Base-by-base conservation (phyloP, 768 basidiomycete genomes). In the Termitomyces eurrhizus region DNA sequence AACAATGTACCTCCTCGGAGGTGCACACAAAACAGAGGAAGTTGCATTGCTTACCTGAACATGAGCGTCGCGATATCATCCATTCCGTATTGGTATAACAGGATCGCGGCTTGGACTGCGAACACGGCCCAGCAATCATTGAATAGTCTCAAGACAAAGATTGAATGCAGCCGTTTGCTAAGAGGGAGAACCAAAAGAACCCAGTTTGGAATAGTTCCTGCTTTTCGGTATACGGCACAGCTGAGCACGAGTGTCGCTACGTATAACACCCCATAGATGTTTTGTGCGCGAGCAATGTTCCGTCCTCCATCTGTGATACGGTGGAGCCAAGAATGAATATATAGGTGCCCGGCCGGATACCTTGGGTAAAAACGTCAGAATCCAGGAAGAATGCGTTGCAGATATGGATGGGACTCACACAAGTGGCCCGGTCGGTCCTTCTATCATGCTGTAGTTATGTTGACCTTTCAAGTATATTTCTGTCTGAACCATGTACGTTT, bases 91-190 rank as follows among this genome's bases (percentile, higher is more conserved):
- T 86, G 86, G 62, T 87, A 87, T 1, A 87, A 83, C 8, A 90
- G 68, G 24, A 95, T 80, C 2, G 92, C 82, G 0, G 81, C 78
- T 64, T 93, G 83, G 36, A 89, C 77, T 4, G 83, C 78, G 18
- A 91, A 71, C 0, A 87, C 78, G 3, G 89, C 81, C 93, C 93
- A 95, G 69, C 92, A 92, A 70, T 99, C 97, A 69, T 98, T 98
- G 80, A 99, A 99, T 7, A 98, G 77, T 21, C 97, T 83, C 56
- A 99, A 77, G 13, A 90, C 85, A 71, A 88, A 98, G 57, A 98
- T 92, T 13, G 96, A 98, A 69, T 98, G 96, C 4, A 96, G 78
- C 56, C 97, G 82, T 74, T 98, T 98, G 82, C 93, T 95, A 46
- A 97, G 77, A 0, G 89, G 86, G 11, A 98, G 78, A 8, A 92